Evolutionary conservation across 164 flowering plant species (phyloP).

Genomic region (Sextonia rubra): DNA sequence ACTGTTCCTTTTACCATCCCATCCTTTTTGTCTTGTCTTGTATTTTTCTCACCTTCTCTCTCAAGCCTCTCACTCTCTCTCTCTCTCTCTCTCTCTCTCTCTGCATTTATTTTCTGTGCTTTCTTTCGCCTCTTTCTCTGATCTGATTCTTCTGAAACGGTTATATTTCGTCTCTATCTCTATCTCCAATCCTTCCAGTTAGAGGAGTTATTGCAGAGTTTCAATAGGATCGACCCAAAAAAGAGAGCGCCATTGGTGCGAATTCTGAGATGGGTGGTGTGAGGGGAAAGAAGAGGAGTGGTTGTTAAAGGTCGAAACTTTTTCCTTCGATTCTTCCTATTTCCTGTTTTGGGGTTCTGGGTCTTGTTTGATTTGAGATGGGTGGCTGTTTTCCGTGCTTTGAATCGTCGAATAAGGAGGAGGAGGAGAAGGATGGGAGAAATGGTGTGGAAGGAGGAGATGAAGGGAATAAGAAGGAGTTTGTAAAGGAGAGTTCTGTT

Average conservation of each 20-base stretch:
- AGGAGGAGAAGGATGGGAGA: conserved; percentile 15
- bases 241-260: background rate
- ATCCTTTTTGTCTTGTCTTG: background rate
- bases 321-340: background rate
- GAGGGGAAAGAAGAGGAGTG: background rate
- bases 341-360: background rate
- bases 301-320: background rate
- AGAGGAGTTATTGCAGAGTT: background rate
- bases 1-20: too few species aligned
- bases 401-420: conserved; percentile 37
- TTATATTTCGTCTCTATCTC: background rate
- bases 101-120: background rate
- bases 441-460: conserved; percentile 30
- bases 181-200: background rate
- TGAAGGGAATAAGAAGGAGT: conserved; percentile 25
- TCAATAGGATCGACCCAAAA: background rate
- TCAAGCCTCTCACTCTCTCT: background rate
- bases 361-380: conserved; percentile 26
- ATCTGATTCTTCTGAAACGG: background rate
- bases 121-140: background rate
- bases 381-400: conserved; percentile 44
- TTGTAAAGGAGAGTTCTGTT: conserved; percentile 20
- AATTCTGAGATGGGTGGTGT: background rate
- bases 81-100: background rate
- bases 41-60: background rate